Evolutionary conservation across 805 yeast genomes (phyloP).

Genomic region (Alloascoidea africana): DNA sequence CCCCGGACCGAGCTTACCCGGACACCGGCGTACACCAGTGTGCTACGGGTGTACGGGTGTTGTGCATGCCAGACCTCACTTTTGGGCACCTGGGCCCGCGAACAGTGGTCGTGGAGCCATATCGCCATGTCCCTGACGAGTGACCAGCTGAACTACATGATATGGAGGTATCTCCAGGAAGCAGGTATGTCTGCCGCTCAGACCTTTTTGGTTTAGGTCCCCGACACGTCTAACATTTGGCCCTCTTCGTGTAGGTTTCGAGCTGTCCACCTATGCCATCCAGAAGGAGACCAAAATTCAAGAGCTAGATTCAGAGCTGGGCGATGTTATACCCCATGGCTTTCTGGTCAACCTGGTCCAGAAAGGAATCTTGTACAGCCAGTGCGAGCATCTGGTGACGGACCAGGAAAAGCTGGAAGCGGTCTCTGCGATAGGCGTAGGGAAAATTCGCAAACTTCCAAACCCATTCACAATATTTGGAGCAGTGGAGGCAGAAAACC

Average conservation of each 20-base stretch:
- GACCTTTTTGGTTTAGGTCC: neutral
- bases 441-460: slow-evolving; percentile 7
- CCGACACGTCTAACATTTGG: too few species aligned
- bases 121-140: slow-evolving; percentile 79
- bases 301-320: slow-evolving; percentile 34
- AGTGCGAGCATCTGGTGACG: slow-evolving; percentile 43
- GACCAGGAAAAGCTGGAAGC: slow-evolving; percentile 17
- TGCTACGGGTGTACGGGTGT: too few species aligned
- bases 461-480: slow-evolving; percentile 34
- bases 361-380: slow-evolving; percentile 68
- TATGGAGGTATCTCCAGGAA: slow-evolving; percentile 90
- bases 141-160: slow-evolving; percentile 72
- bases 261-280: slow-evolving; percentile 65
- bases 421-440: slow-evolving; percentile 10
- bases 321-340: slow-evolving; percentile 54
- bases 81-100: too few species aligned
- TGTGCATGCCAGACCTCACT: too few species aligned
- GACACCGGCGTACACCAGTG: too few species aligned
- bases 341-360: slow-evolving; percentile 71
- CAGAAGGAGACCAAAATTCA: slow-evolving; percentile 58
- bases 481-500: slow-evolving; percentile 32
- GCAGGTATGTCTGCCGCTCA: slow-evolving; percentile 28
- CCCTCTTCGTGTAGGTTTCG: slow-evolving; percentile 22
- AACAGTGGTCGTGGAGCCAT: too few species aligned
- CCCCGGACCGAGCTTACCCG: too few species aligned